These are phyloP conservation scores for Glonium stellatum DNA, from an alignment of 495 filamentous ascomycete species.

Conservation along the genomic window DNA sequence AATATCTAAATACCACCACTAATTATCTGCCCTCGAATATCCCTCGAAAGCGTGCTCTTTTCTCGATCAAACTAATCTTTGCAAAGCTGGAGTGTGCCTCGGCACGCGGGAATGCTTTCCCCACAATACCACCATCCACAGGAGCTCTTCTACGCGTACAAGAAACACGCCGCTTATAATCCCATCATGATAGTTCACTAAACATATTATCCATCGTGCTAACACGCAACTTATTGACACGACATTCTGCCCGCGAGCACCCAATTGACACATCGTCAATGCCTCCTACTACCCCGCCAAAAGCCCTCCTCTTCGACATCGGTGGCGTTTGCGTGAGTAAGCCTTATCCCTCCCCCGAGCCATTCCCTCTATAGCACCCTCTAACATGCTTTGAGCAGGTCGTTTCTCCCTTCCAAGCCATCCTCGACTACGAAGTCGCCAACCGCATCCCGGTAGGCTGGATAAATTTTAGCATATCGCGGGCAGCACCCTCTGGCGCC, in stretches of 20 bases:
- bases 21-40: too few relatives aligned
- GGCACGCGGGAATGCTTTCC: too few relatives aligned
- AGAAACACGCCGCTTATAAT: not conserved
- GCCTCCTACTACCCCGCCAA: slow-evolving; percentile 42
- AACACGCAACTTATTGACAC: not conserved
- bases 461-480: slow-evolving; percentile 83
- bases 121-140: too few relatives aligned
- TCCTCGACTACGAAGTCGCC: slow-evolving; percentile 76
- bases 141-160: too few relatives aligned
- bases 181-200: not conserved
- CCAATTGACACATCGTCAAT: not conserved
- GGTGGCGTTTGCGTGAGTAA: slow-evolving; percentile 88
- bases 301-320: slow-evolving; percentile 89
- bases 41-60: too few relatives aligned
- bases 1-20: too few relatives aligned
- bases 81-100: too few relatives aligned
- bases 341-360: not conserved
- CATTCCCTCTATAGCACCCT: not conserved
- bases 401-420: slow-evolving; percentile 83
- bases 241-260: not conserved
- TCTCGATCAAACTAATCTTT: too few relatives aligned
- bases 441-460: slow-evolving; percentile 74
- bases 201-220: not conserved
- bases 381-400: slow-evolving; percentile 48
- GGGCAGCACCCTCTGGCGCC: slow-evolving; percentile 66